These are phyloP conservation scores for Mortierella sp. DNA, from an alignment of 371 early-diverging fungal species.

Conservation along the genomic window DNA sequence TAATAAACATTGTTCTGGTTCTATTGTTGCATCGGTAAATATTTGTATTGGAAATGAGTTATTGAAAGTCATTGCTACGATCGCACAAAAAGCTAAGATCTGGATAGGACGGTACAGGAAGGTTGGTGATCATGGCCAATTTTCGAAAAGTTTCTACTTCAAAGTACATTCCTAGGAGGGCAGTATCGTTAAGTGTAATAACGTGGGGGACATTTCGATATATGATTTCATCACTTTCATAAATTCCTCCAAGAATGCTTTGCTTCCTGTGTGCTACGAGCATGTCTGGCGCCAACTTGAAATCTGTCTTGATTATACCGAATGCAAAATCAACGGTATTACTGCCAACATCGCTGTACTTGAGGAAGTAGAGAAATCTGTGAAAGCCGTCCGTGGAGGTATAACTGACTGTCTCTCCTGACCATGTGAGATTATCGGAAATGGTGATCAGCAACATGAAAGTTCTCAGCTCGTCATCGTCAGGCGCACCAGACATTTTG, in stretches of 20 bases:
- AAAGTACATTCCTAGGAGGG: constrained; percentile 17
- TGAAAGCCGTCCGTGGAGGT: constrained; percentile 1
- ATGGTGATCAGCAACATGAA: constrained; percentile 15
- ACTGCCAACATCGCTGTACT: constrained; percentile 8
- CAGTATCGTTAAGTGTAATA: constrained; percentile 16
- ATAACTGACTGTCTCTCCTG: constrained; percentile 21
- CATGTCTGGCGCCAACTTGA: constrained; percentile 19
- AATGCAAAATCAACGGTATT: constrained; percentile 13
- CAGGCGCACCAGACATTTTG: neutral
- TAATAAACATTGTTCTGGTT: no score
- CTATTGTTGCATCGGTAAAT: no score
- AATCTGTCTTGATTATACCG: constrained; percentile 6
- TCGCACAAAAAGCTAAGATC: no score
- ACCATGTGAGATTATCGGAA: constrained; percentile 28
- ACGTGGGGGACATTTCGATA: constrained; percentile 20
- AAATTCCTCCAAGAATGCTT: neutral
- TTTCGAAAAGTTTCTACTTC: constrained; percentile 28
- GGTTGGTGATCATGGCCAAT: constrained; percentile 5
- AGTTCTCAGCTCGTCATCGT: constrained; percentile 17
- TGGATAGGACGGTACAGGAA: constrained; percentile 8
- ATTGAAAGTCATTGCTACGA: no score
- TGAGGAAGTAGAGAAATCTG: constrained; percentile 14
- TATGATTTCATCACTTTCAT: neutral
- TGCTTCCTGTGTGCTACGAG: constrained; percentile 6
- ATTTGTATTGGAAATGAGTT: no score